These are phyloP conservation scores for Cyathus striatus DNA, from an alignment of 768 basidiomycete species.

Conservation along the genomic window DNA sequence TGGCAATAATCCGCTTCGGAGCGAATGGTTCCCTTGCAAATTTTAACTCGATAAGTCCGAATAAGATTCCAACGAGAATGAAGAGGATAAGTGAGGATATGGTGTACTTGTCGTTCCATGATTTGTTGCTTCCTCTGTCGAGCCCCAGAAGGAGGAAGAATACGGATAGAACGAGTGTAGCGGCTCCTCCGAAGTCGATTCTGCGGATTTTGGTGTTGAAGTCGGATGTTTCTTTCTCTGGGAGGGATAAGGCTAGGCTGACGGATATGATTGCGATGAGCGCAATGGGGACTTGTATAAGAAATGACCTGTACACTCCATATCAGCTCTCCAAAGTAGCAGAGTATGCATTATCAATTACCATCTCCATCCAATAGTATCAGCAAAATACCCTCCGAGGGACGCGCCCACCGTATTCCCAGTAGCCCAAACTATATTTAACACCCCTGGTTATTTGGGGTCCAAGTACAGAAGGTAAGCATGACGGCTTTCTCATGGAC, in stretches of 20 bases:
- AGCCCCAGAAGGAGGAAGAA: slow-evolving; percentile 54
- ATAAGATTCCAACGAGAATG: slow-evolving; percentile 26
- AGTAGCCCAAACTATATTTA: slow-evolving; percentile 55
- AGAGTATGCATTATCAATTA: slow-evolving; percentile 10
- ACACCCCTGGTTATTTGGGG: slow-evolving; percentile 34
- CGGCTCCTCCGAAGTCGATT: slow-evolving; percentile 59
- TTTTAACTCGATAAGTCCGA: slow-evolving; percentile 41
- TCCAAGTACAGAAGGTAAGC: too few species aligned
- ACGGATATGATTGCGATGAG: slow-evolving; percentile 50
- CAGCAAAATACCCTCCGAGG: slow-evolving; percentile 56
- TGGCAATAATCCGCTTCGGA: slow-evolving; percentile 47
- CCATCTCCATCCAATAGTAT: slow-evolving; percentile 69
- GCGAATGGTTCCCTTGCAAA: slow-evolving; percentile 58
- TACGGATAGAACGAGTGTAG: slow-evolving; percentile 48
- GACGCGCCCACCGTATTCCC: slow-evolving; percentile 60
- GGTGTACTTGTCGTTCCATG: slow-evolving; percentile 39
- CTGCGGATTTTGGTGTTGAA: slow-evolving; percentile 49
- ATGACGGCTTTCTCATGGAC: not conserved
- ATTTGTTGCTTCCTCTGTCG: slow-evolving; percentile 46
- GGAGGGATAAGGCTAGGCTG: slow-evolving; percentile 49
- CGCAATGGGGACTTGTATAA: slow-evolving; percentile 54
- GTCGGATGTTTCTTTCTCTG: slow-evolving; percentile 31
- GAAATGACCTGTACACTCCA: slow-evolving; percentile 43
- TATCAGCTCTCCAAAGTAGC: not conserved
- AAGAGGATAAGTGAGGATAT: slow-evolving; percentile 28